Evolutionary conservation across 2,329 filamentous ascomycete species (phyloP), one percentile per base, ranked within the genome.

Genomic region (Fusarium citri): DNA sequence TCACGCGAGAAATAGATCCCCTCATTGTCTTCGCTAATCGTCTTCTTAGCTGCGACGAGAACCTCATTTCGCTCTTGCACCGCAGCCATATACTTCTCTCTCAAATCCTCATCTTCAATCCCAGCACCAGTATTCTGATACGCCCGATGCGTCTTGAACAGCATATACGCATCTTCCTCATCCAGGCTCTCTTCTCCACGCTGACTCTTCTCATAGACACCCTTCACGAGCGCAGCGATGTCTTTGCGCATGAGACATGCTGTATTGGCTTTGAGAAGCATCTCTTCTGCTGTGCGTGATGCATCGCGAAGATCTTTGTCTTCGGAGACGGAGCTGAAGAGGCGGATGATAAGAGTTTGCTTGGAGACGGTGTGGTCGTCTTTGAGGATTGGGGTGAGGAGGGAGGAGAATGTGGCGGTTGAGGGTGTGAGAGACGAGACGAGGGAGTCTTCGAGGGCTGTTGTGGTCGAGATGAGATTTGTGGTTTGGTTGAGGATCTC

Each of bases 401-500:
- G 50, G 12, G 55, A 68, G 8, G 50, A 48, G 22, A 75, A 77
- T 12, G 64, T 71, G 12, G 74, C 75, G 1, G 66, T 68, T 3
- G 59, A 43, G 3, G 72, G 65, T 1, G 71, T 71, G 11, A 76
- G 55, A 3, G 55, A 37, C 0, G 54, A 47, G 6, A 58, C 74
- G 46, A 76, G 73, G 11, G 20, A 18, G 50, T 76, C 72, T 41
- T 76, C 58, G 1, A 76, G 66, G 3, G 60, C 45, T 2, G 34
- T 64, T 31, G 73, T 69, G n/a, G 56, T 37, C 16, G 51, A 26
- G 22, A 75, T 69, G 65, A 74, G 64, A 73, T 91, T 85, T 2
- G 55, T 58, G 16, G 69, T 72, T 42, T 66, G 55, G 11, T 40
- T 41, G 43, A 74, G 65, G 11, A 76, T 66, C 15, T 57, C 40